A percentile compares a stretch with the other conserved stretches of the same genome.
Conservation (phyloP, 768 basidiomycete species). For the Serendipita vermifera region DNA sequence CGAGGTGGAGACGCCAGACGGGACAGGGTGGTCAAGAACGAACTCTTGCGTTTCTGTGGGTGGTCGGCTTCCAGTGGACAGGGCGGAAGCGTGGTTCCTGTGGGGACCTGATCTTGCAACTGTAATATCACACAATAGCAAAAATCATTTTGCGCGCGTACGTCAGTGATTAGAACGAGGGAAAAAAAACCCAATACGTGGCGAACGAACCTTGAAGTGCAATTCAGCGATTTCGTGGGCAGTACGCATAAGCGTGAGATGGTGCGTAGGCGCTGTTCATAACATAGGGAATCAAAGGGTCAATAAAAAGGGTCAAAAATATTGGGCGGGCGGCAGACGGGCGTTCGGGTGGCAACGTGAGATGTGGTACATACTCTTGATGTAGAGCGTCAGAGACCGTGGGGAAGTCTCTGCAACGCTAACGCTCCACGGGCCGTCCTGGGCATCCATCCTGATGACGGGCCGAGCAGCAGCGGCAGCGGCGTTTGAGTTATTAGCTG, state of each 20-base stretch:
- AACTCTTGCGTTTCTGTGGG: conserved; percentile 58
- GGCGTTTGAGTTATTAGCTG: background rate
- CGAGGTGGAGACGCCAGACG: conserved; percentile 65
- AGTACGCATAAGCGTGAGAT: conserved; percentile 72
- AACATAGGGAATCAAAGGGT: conserved; percentile 11
- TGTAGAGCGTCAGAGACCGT: conserved; percentile 66
- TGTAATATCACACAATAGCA: background rate
- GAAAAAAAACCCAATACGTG: conserved; percentile 24
- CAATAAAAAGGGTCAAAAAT: conserved; percentile 21
- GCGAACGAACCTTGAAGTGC: conserved; percentile 64
- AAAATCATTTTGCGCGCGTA: background rate
- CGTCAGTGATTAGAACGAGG: background rate
- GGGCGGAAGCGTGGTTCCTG: conserved; percentile 29
- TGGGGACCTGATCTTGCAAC: background rate
- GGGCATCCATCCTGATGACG: conserved; percentile 18
- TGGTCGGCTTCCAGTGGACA: conserved; percentile 21
- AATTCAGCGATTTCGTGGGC: conserved; percentile 66
- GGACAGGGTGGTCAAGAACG: conserved; percentile 75
- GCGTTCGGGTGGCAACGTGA: conserved; percentile 5
- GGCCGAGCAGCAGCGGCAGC: conserved; percentile 1
- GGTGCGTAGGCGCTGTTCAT: conserved; percentile 67
- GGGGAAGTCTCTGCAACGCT: conserved; percentile 75
- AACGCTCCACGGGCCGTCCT: conserved; percentile 78
- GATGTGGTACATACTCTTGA: conserved; percentile 59
- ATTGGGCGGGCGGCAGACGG: conserved; percentile 14